Conservation (phyloP, 306 rosid genomes). For the Medicago ruthenica region DNA sequence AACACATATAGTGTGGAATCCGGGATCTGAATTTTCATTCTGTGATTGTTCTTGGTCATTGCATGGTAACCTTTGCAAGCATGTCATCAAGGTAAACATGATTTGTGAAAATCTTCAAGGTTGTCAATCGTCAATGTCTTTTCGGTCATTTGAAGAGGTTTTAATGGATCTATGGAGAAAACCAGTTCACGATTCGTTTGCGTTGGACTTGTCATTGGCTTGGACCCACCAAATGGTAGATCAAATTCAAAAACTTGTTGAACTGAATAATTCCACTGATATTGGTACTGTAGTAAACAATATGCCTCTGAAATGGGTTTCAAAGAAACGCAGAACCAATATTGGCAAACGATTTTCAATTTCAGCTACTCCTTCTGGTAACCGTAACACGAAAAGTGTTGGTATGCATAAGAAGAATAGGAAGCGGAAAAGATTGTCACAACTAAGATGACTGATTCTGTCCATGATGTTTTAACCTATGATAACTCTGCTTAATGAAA, state of each 20-base stretch:
- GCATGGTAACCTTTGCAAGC: slow-evolving; percentile 96
- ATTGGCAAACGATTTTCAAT: slow-evolving; percentile 61
- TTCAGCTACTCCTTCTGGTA: slow-evolving; percentile 46
- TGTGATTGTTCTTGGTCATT: slow-evolving; percentile 66
- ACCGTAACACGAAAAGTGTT: slow-evolving; percentile 42
- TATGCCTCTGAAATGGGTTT: slow-evolving; percentile 66
- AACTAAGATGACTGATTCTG: slow-evolving; percentile 53
- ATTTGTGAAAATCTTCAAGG: slow-evolving; percentile 55
- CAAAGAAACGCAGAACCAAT: slow-evolving; percentile 46
- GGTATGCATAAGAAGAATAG: slow-evolving; percentile 49
- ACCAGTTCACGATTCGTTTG: slow-evolving; percentile 77
- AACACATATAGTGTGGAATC: slow-evolving; percentile 85
- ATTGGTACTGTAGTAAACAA: slow-evolving; percentile 69
- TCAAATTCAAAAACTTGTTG: slow-evolving; percentile 76
- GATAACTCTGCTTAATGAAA: neutral
- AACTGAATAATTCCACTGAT: slow-evolving; percentile 61
- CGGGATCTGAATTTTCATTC: slow-evolving; percentile 84
- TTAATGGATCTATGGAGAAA: slow-evolving; percentile 60
- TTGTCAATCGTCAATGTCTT: slow-evolving; percentile 70
- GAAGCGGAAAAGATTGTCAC: slow-evolving; percentile 53
- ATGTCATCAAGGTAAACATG: slow-evolving; percentile 84
- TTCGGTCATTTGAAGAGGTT: slow-evolving; percentile 69
- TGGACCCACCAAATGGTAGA: slow-evolving; percentile 82
- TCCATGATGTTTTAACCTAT: neutral
- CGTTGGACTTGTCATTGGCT: slow-evolving; percentile 71